Evolutionary conservation across 257 asterid species (phyloP).

Genomic region (Forsythia viridissima): DNA sequence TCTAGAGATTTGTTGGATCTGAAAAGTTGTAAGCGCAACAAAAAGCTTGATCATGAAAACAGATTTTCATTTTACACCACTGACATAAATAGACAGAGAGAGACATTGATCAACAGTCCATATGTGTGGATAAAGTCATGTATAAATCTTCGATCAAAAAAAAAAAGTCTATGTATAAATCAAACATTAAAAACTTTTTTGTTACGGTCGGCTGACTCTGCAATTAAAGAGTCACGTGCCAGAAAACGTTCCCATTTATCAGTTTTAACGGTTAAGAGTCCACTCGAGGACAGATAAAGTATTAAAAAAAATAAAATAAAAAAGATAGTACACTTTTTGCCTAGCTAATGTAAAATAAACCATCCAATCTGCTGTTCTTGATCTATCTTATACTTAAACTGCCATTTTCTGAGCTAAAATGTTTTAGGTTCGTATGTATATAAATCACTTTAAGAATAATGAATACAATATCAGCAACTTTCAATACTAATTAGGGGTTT

Average conservation of each 20-base stretch:
- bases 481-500: not conserved
- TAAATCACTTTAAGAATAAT: not conserved
- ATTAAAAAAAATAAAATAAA: not conserved
- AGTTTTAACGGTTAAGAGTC: not conserved
- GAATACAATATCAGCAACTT: not conserved
- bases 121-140: not conserved
- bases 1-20: too few species aligned
- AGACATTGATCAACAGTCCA: not conserved
- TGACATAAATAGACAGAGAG: not conserved
- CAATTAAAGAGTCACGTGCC: not conserved
- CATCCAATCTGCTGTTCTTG: not conserved
- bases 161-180: not conserved
- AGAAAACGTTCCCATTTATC: not conserved
- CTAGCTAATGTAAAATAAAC: not conserved
- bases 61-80: slow-evolving; percentile 12
- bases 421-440: not conserved
- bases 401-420: not conserved
- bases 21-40: too few species aligned
- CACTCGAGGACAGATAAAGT: not conserved
- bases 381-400: not conserved
- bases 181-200: too few species aligned
- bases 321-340: not conserved
- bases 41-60: slow-evolving; percentile 2
- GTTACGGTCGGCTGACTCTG: not conserved
- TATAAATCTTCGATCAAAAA: too few species aligned